Conservation (phyloP, 2,329 filamentous ascomycete species). For the Diaporthe nobilis region DNA sequence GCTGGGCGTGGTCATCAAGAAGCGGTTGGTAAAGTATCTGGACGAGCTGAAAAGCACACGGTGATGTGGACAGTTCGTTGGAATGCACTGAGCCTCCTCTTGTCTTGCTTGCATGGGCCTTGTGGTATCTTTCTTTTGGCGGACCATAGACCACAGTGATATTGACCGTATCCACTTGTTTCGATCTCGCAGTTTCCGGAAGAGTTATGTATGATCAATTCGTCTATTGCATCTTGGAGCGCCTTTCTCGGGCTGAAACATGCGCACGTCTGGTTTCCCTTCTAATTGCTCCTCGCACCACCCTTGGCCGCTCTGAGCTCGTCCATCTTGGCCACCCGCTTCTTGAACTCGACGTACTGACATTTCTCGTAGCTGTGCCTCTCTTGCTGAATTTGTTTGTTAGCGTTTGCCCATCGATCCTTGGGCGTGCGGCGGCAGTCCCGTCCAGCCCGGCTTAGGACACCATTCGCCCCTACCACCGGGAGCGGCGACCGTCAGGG, state of each 20-base stretch:
- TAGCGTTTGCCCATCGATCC: constrained; percentile 14
- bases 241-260: constrained; percentile 35
- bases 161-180: background rate
- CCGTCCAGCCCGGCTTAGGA: background rate
- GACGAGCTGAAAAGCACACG: constrained; percentile 50
- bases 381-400: constrained; percentile 76
- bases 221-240: constrained; percentile 22
- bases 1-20: constrained; percentile 71
- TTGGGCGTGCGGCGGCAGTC: background rate
- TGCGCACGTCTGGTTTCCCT: constrained; percentile 39
- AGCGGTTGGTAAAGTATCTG: constrained; percentile 67
- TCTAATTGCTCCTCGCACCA: constrained; percentile 86
- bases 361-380: constrained; percentile 99
- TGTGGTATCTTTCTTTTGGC: background rate
- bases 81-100: background rate
- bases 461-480: background rate
- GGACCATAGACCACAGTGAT: no score
- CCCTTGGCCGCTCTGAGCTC: constrained; percentile 90
- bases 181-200: background rate
- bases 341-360: constrained; percentile 99
- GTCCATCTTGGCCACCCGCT: constrained; percentile 98
- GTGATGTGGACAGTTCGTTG: background rate
- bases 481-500: background rate
- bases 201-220: background rate
- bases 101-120: background rate